Conservation (phyloP, 305 asterid species). For the Salvia sclarea region DNA sequence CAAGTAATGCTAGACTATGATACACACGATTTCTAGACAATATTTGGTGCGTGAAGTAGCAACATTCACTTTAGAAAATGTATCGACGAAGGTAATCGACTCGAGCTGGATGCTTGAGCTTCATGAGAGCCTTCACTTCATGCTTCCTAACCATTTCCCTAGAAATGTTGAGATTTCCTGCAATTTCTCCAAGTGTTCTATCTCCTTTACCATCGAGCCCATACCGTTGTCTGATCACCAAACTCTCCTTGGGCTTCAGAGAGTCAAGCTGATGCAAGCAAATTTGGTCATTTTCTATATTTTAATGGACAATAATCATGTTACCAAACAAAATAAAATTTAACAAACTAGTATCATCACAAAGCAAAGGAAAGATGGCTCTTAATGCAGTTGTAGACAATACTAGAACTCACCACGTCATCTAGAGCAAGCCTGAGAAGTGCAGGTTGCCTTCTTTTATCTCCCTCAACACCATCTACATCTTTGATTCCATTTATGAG, state of each 20-base stretch:
- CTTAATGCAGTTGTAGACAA: background rate
- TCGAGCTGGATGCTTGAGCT: slow-evolving; percentile 92
- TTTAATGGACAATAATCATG: background rate
- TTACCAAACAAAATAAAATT: too few species aligned
- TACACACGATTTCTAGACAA: slow-evolving; percentile 24
- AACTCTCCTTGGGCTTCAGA: slow-evolving; percentile 89
- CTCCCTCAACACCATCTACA: slow-evolving; percentile 68
- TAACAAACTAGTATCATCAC: too few species aligned
- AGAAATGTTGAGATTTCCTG: slow-evolving; percentile 81
- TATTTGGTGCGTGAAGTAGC: slow-evolving; percentile 14
- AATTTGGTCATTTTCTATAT: background rate
- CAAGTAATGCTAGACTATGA: slow-evolving; percentile 35
- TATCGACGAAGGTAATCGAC: slow-evolving; percentile 77
- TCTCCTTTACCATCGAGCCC: slow-evolving; percentile 92
- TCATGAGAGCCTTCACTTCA: slow-evolving; percentile 94
- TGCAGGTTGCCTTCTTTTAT: slow-evolving; percentile 70
- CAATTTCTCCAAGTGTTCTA: slow-evolving; percentile 90
- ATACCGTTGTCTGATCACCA: slow-evolving; percentile 90
- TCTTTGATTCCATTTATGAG: slow-evolving; percentile 70
- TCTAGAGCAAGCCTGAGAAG: slow-evolving; percentile 91
- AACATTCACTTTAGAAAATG: slow-evolving; percentile 33
- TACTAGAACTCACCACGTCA: slow-evolving; percentile 64
- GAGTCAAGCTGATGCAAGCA: slow-evolving; percentile 71
- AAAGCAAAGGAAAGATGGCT: background rate
- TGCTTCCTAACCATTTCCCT: slow-evolving; percentile 95